Percentiles rank a stretch among this genome's conserved stretches.
Conservation (phyloP, 2,329 filamentous ascomycete genomes). For the Penicillium frequentans region DNA sequence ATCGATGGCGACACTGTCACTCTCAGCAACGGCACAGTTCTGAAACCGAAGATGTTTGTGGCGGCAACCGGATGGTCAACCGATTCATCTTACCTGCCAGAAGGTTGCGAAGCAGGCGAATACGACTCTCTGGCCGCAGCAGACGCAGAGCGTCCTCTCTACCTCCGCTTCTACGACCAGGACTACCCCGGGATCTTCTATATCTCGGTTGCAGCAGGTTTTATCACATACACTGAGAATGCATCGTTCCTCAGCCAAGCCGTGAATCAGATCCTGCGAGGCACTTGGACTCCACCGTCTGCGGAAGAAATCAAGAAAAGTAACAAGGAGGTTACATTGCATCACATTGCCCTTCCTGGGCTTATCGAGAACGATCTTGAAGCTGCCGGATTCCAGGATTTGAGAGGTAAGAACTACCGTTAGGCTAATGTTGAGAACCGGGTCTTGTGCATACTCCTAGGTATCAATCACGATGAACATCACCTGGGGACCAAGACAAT, state of each 20-base stretch:
- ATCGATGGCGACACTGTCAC: constrained; percentile 1
- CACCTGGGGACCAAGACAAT: too few relatives aligned
- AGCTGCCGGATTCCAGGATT: constrained; percentile 2
- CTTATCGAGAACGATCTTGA: constrained; percentile 7
- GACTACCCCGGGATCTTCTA: constrained; percentile 7
- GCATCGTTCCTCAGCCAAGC: constrained; percentile 4
- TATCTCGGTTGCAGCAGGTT: constrained; percentile 4
- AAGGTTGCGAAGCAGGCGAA: constrained; percentile 1
- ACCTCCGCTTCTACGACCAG: constrained; percentile 7
- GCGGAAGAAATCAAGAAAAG: constrained; percentile 4
- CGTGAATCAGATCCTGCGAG: constrained; percentile 3
- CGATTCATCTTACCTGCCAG: constrained; percentile 4
- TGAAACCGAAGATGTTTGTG: constrained; percentile 1
- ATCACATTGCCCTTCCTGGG: constrained; percentile 5
- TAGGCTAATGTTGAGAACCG: neutral
- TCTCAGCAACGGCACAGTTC: constrained; percentile 1
- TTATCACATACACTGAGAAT: constrained; percentile 6
- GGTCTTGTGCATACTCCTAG: neutral
- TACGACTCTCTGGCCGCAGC: constrained; percentile 5
- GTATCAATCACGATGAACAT: too few relatives aligned
- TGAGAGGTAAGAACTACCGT: constrained; percentile 4
- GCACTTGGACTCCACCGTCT: constrained; percentile 2
- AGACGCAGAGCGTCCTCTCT: constrained; percentile 1
- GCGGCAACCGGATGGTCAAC: constrained; percentile 8
- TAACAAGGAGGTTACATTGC: constrained; percentile 3